A percentile compares a stretch with the other conserved stretches of the same genome.
These are phyloP conservation scores for Tuber umbilicatum DNA, from an alignment of 495 filamentous ascomycete species.

Conservation along the genomic window DNA sequence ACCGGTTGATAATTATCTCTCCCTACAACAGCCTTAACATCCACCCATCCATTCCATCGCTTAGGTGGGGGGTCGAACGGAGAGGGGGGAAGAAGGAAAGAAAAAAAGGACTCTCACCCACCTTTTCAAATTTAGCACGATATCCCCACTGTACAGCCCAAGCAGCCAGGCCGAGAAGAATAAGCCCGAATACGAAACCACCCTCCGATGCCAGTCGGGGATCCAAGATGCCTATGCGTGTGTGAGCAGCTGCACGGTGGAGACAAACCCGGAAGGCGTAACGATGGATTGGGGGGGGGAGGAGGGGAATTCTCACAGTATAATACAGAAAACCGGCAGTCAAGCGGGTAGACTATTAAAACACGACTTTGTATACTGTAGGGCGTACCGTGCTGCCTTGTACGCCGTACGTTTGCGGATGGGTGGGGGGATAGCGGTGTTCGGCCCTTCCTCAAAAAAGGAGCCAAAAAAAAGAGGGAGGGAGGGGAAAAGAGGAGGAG, in stretches of 20 bases:
- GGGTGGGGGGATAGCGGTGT: not conserved
- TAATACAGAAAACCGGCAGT: constrained; percentile 10
- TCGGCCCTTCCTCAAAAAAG: not conserved
- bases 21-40: not conserved
- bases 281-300: constrained; percentile 16
- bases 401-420: not conserved
- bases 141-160: not conserved
- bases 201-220: not conserved
- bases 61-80: not conserved
- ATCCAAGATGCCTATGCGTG: constrained; percentile 5
- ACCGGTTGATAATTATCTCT: not conserved
- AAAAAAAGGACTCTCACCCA: not conserved
- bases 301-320: too few species aligned
- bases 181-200: not conserved
- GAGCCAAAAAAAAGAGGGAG: not conserved
- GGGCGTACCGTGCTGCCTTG: not conserved
- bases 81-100: too few species aligned
- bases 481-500: not conserved
- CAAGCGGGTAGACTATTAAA: constrained; percentile 16
- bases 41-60: not conserved
- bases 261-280: constrained; percentile 14
- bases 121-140: not conserved
- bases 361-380: not conserved
- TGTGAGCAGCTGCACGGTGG: constrained; percentile 9
- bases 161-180: not conserved